Percentiles rank a stretch among this genome's conserved stretches.
These are phyloP conservation scores for Arthrobotrys conoides DNA, from an alignment of 2,329 filamentous ascomycete species.

Conservation along the genomic window DNA sequence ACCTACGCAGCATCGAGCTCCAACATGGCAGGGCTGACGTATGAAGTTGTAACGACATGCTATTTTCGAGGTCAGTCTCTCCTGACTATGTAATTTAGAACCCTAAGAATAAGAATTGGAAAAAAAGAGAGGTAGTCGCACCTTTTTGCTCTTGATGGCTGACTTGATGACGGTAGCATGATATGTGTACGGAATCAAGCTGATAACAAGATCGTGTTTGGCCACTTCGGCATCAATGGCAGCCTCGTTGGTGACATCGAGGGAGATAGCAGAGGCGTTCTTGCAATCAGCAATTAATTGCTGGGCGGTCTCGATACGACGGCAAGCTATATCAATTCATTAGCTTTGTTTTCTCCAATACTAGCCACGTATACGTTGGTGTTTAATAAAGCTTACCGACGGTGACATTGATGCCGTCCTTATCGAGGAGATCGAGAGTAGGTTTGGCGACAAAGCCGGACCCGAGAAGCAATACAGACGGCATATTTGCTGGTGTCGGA, in stretches of 20 bases:
- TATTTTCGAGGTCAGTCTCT: conserved; percentile 3
- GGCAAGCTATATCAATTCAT: conserved; percentile 75
- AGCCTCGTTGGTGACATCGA: conserved; percentile 83
- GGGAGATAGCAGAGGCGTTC: conserved; percentile 81
- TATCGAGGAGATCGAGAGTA: conserved; percentile 74
- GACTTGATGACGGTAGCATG: conserved; percentile 92
- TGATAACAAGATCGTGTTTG: conserved; percentile 83
- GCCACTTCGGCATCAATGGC: conserved; percentile 85
- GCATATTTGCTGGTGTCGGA: conserved; percentile 1
- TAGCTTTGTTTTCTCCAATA: background rate
- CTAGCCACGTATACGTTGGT: background rate
- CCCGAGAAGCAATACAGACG: conserved; percentile 70
- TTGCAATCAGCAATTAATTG: conserved; percentile 80
- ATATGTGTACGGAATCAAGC: conserved; percentile 91
- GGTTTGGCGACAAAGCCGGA: conserved; percentile 73
- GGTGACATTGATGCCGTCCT: conserved; percentile 73
- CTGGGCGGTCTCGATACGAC: conserved; percentile 83
- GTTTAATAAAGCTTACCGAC: conserved; percentile 68
- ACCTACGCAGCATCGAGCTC: conserved; percentile 78
- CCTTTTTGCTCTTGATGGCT: conserved; percentile 90
- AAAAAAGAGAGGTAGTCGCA: background rate
- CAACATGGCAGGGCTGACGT: conserved; percentile 91
- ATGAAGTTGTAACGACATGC: conserved; percentile 94
- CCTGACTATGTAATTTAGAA: too few species aligned
- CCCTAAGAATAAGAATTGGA: background rate